Conservation (phyloP, 2,329 filamentous ascomycete species). For the Colletotrichum sp. region DNA sequence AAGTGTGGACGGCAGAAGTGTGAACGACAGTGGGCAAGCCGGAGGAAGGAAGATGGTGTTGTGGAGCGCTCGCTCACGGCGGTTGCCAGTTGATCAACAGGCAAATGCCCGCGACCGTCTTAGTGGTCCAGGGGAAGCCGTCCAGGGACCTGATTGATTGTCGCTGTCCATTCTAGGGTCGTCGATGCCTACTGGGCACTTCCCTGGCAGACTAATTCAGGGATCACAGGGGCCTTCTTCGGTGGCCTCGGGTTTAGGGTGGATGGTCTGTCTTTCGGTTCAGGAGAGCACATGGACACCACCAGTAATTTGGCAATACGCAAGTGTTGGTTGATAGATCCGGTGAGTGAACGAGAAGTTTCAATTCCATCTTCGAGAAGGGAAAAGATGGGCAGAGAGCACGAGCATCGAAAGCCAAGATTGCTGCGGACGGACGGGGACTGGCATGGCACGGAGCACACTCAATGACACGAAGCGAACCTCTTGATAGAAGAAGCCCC, state of each 20-base stretch:
- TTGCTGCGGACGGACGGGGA: not conserved
- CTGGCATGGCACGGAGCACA: not conserved
- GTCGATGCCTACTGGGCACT: not conserved
- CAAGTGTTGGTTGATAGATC: not conserved
- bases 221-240: conserved; percentile 14
- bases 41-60: not conserved
- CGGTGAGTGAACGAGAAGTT: not conserved
- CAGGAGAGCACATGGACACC: not conserved
- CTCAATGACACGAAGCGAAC: not conserved
- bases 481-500: not conserved
- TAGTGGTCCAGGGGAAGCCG: not conserved
- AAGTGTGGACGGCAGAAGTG: no score
- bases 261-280: not conserved
- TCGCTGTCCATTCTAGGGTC: not conserved
- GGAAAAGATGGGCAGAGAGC: not conserved
- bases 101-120: conserved; percentile 4
- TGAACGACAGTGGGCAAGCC: no score
- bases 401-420: not conserved
- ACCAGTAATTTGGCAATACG: not conserved
- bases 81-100: conserved; percentile 11
- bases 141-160: conserved; percentile 3
- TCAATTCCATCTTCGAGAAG: not conserved
- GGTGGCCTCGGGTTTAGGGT: not conserved
- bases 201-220: conserved; percentile 13
- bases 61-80: not conserved